Percentiles rank a stretch among this genome's conserved stretches.
These are phyloP conservation scores for Geotrichum citri-aurantii DNA, from an alignment of 1,139 yeast genomes.

Conservation along the genomic window DNA sequence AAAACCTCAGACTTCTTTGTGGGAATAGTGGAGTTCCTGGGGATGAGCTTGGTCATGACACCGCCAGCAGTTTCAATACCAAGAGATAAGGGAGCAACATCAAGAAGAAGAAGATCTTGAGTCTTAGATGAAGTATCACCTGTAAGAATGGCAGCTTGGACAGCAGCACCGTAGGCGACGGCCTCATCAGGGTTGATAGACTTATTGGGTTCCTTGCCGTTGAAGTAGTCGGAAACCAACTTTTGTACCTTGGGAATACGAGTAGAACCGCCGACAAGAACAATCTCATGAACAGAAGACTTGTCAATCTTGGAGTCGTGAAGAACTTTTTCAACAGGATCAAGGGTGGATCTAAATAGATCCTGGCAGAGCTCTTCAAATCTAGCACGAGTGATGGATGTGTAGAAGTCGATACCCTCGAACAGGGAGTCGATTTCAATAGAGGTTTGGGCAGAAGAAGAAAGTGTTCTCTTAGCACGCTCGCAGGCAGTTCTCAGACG, in stretches of 20 bases:
- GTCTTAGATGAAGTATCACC: conserved; percentile 81
- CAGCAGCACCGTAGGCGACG: conserved; percentile 96
- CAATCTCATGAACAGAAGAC: conserved; percentile 88
- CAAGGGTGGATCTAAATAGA: conserved; percentile 91
- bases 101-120: conserved; percentile 75
- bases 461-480: conserved; percentile 98
- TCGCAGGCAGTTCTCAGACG: conserved; percentile 99
- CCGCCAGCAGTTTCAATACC: conserved; percentile 97
- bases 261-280: conserved; percentile 99
- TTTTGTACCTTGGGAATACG: conserved; percentile 99
- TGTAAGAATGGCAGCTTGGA: conserved; percentile 83
- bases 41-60: conserved; percentile 85
- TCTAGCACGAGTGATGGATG: conserved; percentile 97
- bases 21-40: conserved; percentile 88
- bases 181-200: conserved; percentile 41
- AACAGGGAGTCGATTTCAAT: conserved; percentile 94
- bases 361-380: conserved; percentile 96
- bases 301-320: conserved; percentile 91
- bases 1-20: conserved; percentile 88
- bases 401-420: conserved; percentile 96
- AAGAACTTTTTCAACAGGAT: conserved; percentile 97
- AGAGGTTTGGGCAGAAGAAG: conserved; percentile 94
- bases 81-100: conserved; percentile 81
- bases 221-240: conserved; percentile 94
- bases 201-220: conserved; percentile 59